Evolutionary conservation across 2,329 filamentous ascomycete genomes (phyloP).

Genomic region (Monosporascus ibericus): DNA sequence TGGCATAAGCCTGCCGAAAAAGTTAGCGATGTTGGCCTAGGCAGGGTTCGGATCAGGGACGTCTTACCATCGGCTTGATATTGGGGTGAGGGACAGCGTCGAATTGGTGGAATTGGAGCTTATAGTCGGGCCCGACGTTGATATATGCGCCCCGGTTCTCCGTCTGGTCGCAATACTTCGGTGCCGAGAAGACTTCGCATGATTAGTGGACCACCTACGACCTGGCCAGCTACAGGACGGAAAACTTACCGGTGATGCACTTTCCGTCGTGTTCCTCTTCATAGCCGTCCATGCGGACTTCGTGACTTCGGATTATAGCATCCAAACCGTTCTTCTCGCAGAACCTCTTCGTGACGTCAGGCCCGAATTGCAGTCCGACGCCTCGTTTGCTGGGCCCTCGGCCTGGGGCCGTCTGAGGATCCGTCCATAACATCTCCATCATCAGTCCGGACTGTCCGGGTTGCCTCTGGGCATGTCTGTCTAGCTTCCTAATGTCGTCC

Average conservation of each 20-base stretch:
- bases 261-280: conserved; percentile 93
- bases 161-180: conserved; percentile 94
- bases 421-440: conserved; percentile 99
- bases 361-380: conserved; percentile 93
- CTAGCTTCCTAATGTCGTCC: conserved; percentile 88
- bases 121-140: conserved; percentile 88
- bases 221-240: not conserved
- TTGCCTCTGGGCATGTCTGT: conserved; percentile 85
- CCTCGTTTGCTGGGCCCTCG: conserved; percentile 93
- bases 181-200: conserved; percentile 79
- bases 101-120: conserved; percentile 88
- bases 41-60: not conserved
- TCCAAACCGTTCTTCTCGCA: conserved; percentile 94
- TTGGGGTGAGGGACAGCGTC: conserved; percentile 94
- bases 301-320: conserved; percentile 93
- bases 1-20: conserved; percentile 64
- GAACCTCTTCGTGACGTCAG: conserved; percentile 92
- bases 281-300: conserved; percentile 98
- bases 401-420: conserved; percentile 80
- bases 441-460: conserved; percentile 91
- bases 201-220: conserved; percentile 15
- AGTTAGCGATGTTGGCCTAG: conserved; percentile 19
- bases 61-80: conserved; percentile 79
- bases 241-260: conserved; percentile 76
- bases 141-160: conserved; percentile 99